Evolutionary conservation across 2,329 filamentous ascomycete genomes (phyloP).

Genomic region (Ceratocystis destructans): DNA sequence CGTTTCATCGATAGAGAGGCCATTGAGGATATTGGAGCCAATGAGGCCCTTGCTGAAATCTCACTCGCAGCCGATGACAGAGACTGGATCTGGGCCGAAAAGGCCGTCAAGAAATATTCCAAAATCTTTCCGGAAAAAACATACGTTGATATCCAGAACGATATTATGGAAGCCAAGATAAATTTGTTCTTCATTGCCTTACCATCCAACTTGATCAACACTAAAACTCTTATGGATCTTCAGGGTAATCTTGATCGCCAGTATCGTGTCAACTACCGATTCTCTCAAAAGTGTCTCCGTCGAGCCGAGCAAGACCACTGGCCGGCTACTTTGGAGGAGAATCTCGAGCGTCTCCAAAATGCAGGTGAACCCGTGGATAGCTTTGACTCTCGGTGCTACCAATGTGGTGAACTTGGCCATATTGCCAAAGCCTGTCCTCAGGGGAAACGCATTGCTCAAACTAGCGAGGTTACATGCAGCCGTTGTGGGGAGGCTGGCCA

Average conservation of each 20-base stretch:
- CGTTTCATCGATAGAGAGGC: conserved; percentile 47
- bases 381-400: conserved; percentile 45
- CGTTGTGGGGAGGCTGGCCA: background rate
- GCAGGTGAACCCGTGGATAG: conserved; percentile 51
- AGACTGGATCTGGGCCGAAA: conserved; percentile 29
- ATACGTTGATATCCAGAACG: conserved; percentile 46
- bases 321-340: conserved; percentile 46
- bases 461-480: conserved; percentile 22
- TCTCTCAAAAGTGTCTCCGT: conserved; percentile 42
- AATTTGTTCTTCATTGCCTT: conserved; percentile 48
- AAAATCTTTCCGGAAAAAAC: conserved; percentile 45
- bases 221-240: conserved; percentile 57
- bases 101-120: conserved; percentile 44
- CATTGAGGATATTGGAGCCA: conserved; percentile 35
- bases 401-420: conserved; percentile 54
- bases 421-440: conserved; percentile 44
- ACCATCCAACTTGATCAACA: conserved; percentile 41
- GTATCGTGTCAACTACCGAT: conserved; percentile 50
- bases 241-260: conserved; percentile 54
- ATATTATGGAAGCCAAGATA: conserved; percentile 42
- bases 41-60: conserved; percentile 38
- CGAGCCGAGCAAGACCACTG: conserved; percentile 46
- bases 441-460: conserved; percentile 37
- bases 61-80: background rate
- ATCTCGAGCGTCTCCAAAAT: conserved; percentile 48